Percentiles rank a stretch among this genome's conserved stretches.
Evolutionary conservation across 352 stramenopile species (phyloP).

Genomic region (Globisporangium ultimum): DNA sequence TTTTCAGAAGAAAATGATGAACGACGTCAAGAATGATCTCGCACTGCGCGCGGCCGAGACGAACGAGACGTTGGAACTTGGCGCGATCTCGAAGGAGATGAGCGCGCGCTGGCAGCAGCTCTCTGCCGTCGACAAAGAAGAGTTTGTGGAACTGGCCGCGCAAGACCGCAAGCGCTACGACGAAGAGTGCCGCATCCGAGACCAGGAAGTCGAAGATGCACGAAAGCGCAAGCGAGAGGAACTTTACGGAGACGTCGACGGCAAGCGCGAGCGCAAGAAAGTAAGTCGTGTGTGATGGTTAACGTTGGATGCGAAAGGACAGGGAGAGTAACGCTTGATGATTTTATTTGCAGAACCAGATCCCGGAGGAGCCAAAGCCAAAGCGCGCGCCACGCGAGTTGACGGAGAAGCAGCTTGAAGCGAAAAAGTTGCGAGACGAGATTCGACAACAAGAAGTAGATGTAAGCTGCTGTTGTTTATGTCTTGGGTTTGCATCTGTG

Average conservation of each 20-base stretch:
- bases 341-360: slow-evolving; percentile 19
- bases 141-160: slow-evolving; percentile 64
- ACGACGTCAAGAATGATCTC: slow-evolving; percentile 59
- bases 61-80: slow-evolving; percentile 57
- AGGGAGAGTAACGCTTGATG: slow-evolving; percentile 4
- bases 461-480: slow-evolving; percentile 7
- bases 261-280: slow-evolving; percentile 81
- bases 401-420: slow-evolving; percentile 61
- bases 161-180: slow-evolving; percentile 69
- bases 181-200: slow-evolving; percentile 65
- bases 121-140: slow-evolving; percentile 51
- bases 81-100: slow-evolving; percentile 67
- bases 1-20: slow-evolving; percentile 75
- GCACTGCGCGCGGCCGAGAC: slow-evolving; percentile 32
- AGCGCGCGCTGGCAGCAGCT: slow-evolving; percentile 76
- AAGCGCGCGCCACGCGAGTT: slow-evolving; percentile 46
- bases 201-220: slow-evolving; percentile 68
- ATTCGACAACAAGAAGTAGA: slow-evolving; percentile 70
- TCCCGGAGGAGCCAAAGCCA: slow-evolving; percentile 34
- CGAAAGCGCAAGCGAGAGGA: slow-evolving; percentile 76
- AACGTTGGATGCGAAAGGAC: too few species aligned
- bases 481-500: not conserved
- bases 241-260: slow-evolving; percentile 62
- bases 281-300: slow-evolving; percentile 13
- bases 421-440: slow-evolving; percentile 64